Evolutionary conservation across 2,329 filamentous ascomycete genomes (phyloP).

Genomic region (Harringtonia lauricola): DNA sequence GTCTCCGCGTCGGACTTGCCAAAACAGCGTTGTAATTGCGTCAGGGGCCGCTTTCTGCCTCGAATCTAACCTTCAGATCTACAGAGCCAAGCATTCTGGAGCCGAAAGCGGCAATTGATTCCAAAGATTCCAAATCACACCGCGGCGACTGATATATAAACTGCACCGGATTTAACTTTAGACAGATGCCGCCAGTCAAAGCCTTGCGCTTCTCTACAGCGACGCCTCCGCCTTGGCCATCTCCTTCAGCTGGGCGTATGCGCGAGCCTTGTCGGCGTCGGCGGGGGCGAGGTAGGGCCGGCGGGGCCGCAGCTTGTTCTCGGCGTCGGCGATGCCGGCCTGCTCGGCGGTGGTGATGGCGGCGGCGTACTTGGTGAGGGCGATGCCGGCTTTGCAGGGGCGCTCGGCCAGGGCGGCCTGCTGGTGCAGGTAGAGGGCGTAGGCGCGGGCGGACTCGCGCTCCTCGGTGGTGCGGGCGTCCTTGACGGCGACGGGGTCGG

Average conservation of each 20-base stretch:
- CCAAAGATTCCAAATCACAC: too few species aligned
- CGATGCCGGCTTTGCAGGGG: constrained; percentile 55
- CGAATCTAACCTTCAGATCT: too few species aligned
- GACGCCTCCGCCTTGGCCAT: constrained; percentile 34
- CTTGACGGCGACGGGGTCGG: not conserved
- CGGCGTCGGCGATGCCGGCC: constrained; percentile 49
- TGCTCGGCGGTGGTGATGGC: constrained; percentile 43
- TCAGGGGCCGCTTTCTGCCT: too few species aligned
- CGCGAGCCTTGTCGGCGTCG: constrained; percentile 30
- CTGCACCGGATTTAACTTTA: too few species aligned
- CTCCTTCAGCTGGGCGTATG: constrained; percentile 28
- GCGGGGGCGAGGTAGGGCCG: constrained; percentile 45
- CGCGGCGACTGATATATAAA: too few species aligned
- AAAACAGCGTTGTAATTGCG: too few species aligned
- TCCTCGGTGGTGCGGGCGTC: constrained; percentile 8
- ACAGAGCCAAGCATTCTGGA: too few species aligned
- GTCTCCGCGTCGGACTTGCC: too few species aligned
- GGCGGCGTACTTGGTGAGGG: constrained; percentile 57
- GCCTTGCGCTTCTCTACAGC: too few species aligned
- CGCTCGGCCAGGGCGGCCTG: constrained; percentile 55
- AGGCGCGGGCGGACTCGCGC: constrained; percentile 38
- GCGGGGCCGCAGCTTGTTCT: constrained; percentile 45
- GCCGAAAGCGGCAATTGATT: too few species aligned
- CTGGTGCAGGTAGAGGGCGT: constrained; percentile 49
- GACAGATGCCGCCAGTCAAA: too few species aligned